A percentile compares a stretch with the other conserved stretches of the same genome.
phyloP scores from a whole-genome alignment of 23 red algal genomes.

The Gracilaria domingensis region DNA sequence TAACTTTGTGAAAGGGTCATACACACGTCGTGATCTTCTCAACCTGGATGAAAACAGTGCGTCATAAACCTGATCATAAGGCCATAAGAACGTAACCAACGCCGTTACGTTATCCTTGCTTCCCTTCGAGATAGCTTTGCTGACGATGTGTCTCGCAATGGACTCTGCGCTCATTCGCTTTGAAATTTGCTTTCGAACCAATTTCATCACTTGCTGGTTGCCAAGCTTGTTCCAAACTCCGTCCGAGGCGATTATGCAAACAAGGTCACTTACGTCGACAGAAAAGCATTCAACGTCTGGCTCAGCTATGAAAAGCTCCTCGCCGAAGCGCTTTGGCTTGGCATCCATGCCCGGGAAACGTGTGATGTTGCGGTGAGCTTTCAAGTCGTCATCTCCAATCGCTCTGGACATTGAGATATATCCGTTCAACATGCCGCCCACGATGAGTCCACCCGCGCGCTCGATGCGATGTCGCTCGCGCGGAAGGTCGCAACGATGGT shows the following conservation, averaged over 20 bases:
- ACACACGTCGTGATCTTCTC: background rate
- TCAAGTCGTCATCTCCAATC: constrained; percentile 89
- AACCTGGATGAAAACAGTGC: background rate
- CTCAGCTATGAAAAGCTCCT: constrained; percentile 68
- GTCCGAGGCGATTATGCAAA: constrained; percentile 79
- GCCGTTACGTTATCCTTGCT: constrained; percentile 78
- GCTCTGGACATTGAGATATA: constrained; percentile 82
- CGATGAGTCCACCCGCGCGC: constrained; percentile 53
- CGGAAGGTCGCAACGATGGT: constrained; percentile 29
- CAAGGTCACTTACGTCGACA: constrained; percentile 42
- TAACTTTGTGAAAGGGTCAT: background rate
- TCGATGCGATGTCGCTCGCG: constrained; percentile 40
- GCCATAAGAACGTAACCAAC: constrained; percentile 67
- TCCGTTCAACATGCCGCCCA: constrained; percentile 80
- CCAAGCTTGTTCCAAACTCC: constrained; percentile 78
- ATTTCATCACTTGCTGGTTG: constrained; percentile 63
- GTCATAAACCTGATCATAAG: background rate
- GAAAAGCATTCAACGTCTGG: constrained; percentile 55
- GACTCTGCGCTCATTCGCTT: constrained; percentile 30
- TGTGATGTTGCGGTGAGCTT: constrained; percentile 74
- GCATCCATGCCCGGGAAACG: background rate
- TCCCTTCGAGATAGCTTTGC: constrained; percentile 54
- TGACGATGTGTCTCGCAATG: constrained; percentile 56
- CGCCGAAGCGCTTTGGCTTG: background rate
- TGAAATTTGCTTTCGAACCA: constrained; percentile 47